Base-by-base conservation (phyloP, 768 basidiomycete species). In the Candolleomyces eurysporus region DNA sequence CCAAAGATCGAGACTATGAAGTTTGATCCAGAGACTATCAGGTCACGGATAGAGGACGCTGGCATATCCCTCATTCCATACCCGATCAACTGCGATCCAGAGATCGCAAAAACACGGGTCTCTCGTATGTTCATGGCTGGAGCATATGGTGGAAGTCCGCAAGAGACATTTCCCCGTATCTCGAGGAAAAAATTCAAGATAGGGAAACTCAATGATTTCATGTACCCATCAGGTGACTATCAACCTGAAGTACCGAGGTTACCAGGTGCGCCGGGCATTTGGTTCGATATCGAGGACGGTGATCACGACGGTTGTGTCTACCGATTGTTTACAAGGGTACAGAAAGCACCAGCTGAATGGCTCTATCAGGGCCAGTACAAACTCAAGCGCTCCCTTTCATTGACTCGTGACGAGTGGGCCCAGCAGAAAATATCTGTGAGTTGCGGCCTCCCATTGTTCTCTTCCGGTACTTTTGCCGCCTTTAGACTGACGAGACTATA, bases 251-350 rank as follows among this genome's bases (percentile, higher is more conserved):
- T 72, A 5, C 73, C 76, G 32, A 67, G 72, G 43, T 48, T 69
- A n/a, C 68, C 72, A 7, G 74, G 75, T 13, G 64, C 65, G n/a
- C 65, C 69, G 17, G 76, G 75, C 0, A 60, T 76, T 7, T 61
- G 60, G 53, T 48, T 31, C 60, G 13, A 30, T 22, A 46, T 49
- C 5, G 45, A 46, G 21, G 14, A 32, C 4, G 48, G 19, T 6
- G 52, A 48, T 36, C 17, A 17, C 30, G 48, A 46, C 32, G 32
- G 17, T 10, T 7, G 45, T 5, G n/a, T 43, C 19, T 21, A 32
- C n/a, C 60, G 60, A 16, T 19, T 56, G 10, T 61, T 56, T 43
- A 48, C 52, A 0, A 31, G 50, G 9, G 53, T 60, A 14, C 21
- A 26, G 21, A 54, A 14, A 16, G 3, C 48, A 4, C 59, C 59